Conservation (phyloP, 345 rosid genomes). For the Sisymbrium irio region DNA sequence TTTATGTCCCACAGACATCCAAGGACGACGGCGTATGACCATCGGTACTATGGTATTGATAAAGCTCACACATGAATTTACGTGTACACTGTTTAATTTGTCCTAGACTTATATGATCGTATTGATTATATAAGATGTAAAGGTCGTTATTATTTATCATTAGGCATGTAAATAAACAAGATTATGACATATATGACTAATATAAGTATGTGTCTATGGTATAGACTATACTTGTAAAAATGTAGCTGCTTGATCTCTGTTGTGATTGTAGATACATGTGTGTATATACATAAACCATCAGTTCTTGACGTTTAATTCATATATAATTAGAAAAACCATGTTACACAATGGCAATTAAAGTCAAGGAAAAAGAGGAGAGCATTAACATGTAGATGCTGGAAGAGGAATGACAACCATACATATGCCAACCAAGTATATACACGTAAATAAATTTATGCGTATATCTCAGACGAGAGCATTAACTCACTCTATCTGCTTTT, state of each 20-base stretch:
- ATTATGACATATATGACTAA: too few species aligned
- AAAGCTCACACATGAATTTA: not conserved
- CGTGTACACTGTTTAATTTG: not conserved
- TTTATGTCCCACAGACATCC: not conserved
- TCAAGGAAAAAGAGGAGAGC: not conserved
- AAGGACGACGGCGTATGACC: not conserved
- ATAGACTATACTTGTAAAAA: not conserved
- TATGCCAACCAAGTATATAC: not conserved
- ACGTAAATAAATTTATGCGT: not conserved
- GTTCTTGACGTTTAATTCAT: not conserved
- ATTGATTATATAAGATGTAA: too few species aligned
- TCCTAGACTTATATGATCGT: not conserved
- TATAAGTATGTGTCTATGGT: too few species aligned
- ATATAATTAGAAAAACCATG: not conserved
- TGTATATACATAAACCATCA: not conserved
- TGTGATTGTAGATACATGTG: not conserved
- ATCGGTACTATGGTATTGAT: not conserved
- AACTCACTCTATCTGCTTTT: not conserved
- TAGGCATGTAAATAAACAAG: not conserved
- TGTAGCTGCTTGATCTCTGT: not conserved
- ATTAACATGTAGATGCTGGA: conserved; percentile 15
- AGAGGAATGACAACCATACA: conserved; percentile 5
- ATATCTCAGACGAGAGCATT: conserved; percentile 13
- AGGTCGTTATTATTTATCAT: not conserved
- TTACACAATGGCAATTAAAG: conserved; percentile 3